phyloP scores from a whole-genome alignment of 768 basidiomycete genomes.

The Agaricus bisporus region DNA sequence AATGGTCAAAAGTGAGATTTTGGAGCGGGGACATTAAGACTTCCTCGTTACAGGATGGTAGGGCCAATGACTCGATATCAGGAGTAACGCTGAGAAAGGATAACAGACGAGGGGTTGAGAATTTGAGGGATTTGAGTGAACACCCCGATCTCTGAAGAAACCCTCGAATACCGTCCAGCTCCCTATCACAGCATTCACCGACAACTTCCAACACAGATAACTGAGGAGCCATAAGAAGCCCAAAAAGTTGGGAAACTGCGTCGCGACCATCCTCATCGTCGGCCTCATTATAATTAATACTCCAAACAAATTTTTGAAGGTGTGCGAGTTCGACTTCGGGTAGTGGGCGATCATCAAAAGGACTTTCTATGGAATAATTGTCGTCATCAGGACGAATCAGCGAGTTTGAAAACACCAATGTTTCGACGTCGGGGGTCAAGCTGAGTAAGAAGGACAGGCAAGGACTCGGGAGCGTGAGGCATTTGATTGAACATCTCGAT shows the following conservation, averaged over 20 bases:
- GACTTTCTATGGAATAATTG: too few species aligned
- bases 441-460: neutral
- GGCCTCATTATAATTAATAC: too few species aligned
- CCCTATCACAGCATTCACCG: neutral
- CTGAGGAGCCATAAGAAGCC: too few species aligned
- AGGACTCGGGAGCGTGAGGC: neutral
- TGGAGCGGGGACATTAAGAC: neutral
- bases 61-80: neutral
- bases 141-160: neutral
- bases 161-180: neutral
- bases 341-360: too few species aligned
- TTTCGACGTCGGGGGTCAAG: slow-evolving; percentile 1
- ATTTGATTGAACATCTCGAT: neutral
- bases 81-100: neutral
- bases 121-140: neutral
- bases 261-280: too few species aligned
- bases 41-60: neutral
- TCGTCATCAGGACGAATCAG: too few species aligned
- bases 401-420: neutral
- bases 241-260: too few species aligned
- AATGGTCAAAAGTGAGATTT: neutral
- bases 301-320: too few species aligned
- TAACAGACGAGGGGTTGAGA: neutral
- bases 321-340: too few species aligned
- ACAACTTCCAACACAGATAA: neutral